Base-by-base conservation (phyloP, 1,139 yeast species). In the Yamadazyma oceani region DNA sequence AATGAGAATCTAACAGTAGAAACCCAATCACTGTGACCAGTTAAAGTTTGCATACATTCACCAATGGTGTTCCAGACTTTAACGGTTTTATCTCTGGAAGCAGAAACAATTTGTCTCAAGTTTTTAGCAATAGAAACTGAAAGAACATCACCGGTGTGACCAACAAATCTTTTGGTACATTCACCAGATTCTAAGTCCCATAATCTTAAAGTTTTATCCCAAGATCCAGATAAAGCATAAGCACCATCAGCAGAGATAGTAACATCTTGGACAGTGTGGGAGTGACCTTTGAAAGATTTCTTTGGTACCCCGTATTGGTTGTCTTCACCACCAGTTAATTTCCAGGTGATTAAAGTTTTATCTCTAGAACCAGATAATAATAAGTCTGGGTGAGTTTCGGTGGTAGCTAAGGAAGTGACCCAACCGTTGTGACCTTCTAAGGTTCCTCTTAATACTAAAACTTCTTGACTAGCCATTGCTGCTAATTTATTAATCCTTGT, bases 1-100 rank as follows among this genome's bases (percentile, higher is more conserved):
- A 96, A 95, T 58, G 88, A 82, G 80, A 89, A 86, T 82, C 96
- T 87, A 63, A 90, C 98, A 61, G 95, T 82, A 53, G 97, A 87
- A 63, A 90, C 97, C 99, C 99, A 92, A 88, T 92, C 99, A 68
- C 81, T 67, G 95, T 92, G 98, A 61, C 95, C 94, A 60, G 78
- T 70, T 75, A 90, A 84, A 64, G 97, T 88, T 77, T 85, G 84
- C 82, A 87, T 84, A 82, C 96, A 89, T 71, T 87, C 89, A 81
- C 98, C 99, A 66, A 89, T 80, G 77, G 96, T 88, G 85, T 94
- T 90, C 98, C 98, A 92, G 76, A 92, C 90, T 82, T 88, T 90
- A 75, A 92, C 90, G 73, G 97, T 86, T 82, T 88, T 87, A 76
- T 92, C 98, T 78, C 98, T 90, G 60, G 97, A 90, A 73, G 96